phyloP scores from a whole-genome alignment of 495 filamentous ascomycete species.

The Xylaria curta region DNA sequence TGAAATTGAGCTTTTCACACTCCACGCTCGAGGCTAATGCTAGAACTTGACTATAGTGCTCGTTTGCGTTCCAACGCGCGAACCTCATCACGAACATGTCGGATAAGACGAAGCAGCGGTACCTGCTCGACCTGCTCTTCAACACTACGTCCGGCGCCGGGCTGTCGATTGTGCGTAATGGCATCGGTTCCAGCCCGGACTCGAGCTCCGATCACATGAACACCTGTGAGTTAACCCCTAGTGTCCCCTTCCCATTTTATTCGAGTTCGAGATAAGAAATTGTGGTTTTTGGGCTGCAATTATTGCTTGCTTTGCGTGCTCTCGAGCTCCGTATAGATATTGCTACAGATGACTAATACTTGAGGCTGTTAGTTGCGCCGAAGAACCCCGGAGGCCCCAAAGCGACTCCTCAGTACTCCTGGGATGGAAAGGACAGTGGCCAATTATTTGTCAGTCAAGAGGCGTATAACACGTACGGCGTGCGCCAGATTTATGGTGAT shows the following conservation, averaged over 20 bases:
- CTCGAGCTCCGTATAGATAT: neutral
- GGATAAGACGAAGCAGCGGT: conserved; percentile 50
- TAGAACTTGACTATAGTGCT: conserved; percentile 34
- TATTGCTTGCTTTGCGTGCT: neutral
- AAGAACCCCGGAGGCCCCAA: conserved; percentile 51
- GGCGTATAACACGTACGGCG: conserved; percentile 53
- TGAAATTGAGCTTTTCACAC: neutral
- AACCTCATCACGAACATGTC: conserved; percentile 57
- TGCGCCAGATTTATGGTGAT: conserved; percentile 61
- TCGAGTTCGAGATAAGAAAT: too few relatives aligned
- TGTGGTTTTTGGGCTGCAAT: too few relatives aligned
- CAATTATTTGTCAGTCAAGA: conserved; percentile 61
- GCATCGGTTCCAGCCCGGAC: conserved; percentile 59
- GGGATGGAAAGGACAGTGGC: conserved; percentile 59
- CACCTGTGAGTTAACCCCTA: neutral
- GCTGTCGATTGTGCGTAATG: conserved; percentile 61
- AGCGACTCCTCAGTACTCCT: conserved; percentile 52
- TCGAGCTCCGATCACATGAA: conserved; percentile 46
- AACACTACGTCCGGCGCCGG: conserved; percentile 58
- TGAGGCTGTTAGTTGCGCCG: conserved; percentile 56
- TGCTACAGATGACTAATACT: neutral
- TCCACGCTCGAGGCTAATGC: neutral
- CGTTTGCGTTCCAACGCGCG: conserved; percentile 62
- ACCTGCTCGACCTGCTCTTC: conserved; percentile 59
- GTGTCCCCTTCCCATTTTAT: too few relatives aligned